These are phyloP conservation scores for Schoenoplectus tabernaemontani DNA, from an alignment of 202 grass and related monocot species.

Conservation along the genomic window DNA sequence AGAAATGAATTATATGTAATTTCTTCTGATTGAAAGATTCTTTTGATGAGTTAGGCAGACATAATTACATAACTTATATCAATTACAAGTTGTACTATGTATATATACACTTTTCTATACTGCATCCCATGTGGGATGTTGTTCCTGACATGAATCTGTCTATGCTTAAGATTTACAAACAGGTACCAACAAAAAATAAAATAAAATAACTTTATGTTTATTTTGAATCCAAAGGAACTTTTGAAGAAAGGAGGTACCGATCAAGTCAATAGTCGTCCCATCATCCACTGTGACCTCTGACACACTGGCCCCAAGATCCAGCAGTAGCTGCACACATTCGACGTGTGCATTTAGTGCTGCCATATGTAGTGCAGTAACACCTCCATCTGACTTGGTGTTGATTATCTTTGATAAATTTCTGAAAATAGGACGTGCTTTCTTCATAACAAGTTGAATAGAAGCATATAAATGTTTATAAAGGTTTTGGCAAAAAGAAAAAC, in stretches of 20 bases:
- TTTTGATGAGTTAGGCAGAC: not conserved
- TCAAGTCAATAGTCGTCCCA: constrained; percentile 68
- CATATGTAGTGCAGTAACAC: constrained; percentile 90
- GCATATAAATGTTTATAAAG: not conserved
- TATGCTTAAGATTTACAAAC: not conserved
- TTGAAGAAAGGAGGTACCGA: constrained; percentile 40
- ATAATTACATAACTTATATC: not conserved
- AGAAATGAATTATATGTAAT: not conserved
- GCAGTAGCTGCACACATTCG: constrained; percentile 60
- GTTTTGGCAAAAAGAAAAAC: too few relatives aligned
- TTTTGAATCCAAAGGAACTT: constrained; percentile 15
- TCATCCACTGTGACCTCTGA: constrained; percentile 75
- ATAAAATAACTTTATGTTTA: not conserved
- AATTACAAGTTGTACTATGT: not conserved
- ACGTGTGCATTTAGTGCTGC: constrained; percentile 70
- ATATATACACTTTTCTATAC: not conserved
- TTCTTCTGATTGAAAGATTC: not conserved
- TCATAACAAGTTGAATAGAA: not conserved
- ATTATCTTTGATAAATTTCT: constrained; percentile 59
- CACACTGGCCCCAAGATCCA: constrained; percentile 64
- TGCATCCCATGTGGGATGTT: not conserved
- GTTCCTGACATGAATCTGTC: not conserved
- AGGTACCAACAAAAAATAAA: not conserved
- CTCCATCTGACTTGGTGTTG: constrained; percentile 74
- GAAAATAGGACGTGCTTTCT: not conserved